Evolutionary conservation across 257 asterid genomes (phyloP), one percentile per base, ranked within the genome.

Genomic region (Vinca minor): DNA sequence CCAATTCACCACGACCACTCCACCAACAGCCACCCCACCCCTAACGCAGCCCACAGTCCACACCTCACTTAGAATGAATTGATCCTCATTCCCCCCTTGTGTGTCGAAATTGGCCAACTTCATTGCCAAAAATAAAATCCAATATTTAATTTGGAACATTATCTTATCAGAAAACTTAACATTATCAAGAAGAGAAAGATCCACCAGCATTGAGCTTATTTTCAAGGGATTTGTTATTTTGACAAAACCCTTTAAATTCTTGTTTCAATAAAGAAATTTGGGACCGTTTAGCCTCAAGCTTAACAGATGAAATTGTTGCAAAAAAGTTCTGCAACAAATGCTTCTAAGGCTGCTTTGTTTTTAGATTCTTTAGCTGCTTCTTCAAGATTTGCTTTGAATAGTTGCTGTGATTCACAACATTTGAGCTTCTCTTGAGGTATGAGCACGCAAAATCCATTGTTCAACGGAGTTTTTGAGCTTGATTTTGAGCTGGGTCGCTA

Each of bases 251-350:
- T 15, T 25, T 48, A 59, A 87, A 31, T 47, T 70, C 64, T 3
- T 69, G 48, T 4, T 32, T 81, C 26, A 82, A 77, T 4, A 70
- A 61, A 45, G 62, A 45, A 25, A 83, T 48, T 10, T 41, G 72
- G 0, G 72, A 18, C 32, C 74, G 95, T 74, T 76, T 87, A 32
- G 17, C 46, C 8, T 89, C 96, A 25, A 85, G 98, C 98, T 92
- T 92, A 0, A 79, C 80, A 1, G 96, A 77, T 0, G 98, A 92
- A 67, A 89, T 41, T 1, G 96, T 79, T 45, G 98, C 98, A 74
- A 92, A 92, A n/a, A 46, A 92, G 87, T 75, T 87, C 89, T 46
- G 98, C 96, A 45, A 85, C 72, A 71, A 89, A 92, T 17, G 98
- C 98, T 62, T 85, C 98, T 74, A 87, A 39, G 12, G 85, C 86